These are phyloP conservation scores for Posidonia oceanica DNA, from an alignment of 116 monocot species.

Conservation along the genomic window DNA sequence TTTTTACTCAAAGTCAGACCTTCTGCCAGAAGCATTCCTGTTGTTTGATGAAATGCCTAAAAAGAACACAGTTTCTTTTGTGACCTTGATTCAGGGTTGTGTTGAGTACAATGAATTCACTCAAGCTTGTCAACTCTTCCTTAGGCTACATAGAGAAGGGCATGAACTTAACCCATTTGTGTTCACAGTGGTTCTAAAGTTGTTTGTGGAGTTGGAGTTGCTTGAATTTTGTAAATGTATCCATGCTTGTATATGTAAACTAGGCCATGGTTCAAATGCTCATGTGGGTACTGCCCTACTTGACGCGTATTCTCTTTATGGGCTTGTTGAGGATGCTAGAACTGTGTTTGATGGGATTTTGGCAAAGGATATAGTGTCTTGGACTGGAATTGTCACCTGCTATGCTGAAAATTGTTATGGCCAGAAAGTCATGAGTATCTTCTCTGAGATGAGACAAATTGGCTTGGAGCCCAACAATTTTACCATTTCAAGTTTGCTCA, in stretches of 20 bases:
- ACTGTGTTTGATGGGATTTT: slow-evolving; percentile 48
- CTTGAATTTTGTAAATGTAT: slow-evolving; percentile 27
- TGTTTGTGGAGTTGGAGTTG: slow-evolving; percentile 34
- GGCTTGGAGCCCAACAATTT: slow-evolving; percentile 58
- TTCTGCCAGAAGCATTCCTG: slow-evolving; percentile 15
- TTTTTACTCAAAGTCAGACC: slow-evolving; percentile 41
- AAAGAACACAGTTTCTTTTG: slow-evolving; percentile 64
- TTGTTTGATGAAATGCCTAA: slow-evolving; percentile 71
- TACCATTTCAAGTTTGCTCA: slow-evolving; percentile 55
- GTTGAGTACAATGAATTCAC: slow-evolving; percentile 10
- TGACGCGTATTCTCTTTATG: slow-evolving; percentile 56
- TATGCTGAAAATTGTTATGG: slow-evolving; percentile 57
- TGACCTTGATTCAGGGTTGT: slow-evolving; percentile 58
- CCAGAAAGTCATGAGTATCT: slow-evolving; percentile 21
- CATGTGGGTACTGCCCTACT: slow-evolving; percentile 55
- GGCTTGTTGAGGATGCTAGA: slow-evolving; percentile 35
- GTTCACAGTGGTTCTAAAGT: slow-evolving; percentile 58
- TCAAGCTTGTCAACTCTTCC: slow-evolving; percentile 29
- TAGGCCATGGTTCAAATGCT: slow-evolving; percentile 40
- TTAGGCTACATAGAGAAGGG: slow-evolving; percentile 43
- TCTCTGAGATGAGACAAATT: slow-evolving; percentile 35
- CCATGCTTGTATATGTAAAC: slow-evolving; percentile 44
- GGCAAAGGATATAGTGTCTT: slow-evolving; percentile 52
- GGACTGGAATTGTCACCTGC: slow-evolving; percentile 71
- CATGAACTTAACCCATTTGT: slow-evolving; percentile 63